These are phyloP conservation scores for Sclerotinia sclerotiorum DNA, from an alignment of 2,329 filamentous ascomycete species.

Conservation along the genomic window DNA sequence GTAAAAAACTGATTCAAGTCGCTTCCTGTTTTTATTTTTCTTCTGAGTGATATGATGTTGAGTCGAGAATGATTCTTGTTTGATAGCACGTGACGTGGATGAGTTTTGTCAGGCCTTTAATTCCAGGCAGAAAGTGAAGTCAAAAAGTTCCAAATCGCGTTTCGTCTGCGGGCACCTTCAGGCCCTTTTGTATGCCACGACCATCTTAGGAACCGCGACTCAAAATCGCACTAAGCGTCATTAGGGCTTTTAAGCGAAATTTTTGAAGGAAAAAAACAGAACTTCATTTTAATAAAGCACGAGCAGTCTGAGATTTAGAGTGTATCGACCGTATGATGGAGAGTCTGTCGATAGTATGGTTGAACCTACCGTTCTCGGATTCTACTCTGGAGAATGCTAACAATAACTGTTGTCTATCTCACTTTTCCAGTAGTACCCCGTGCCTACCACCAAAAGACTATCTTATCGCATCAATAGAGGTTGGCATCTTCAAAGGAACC, in stretches of 20 bases:
- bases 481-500: background rate
- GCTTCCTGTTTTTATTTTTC: background rate
- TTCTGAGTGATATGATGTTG: background rate
- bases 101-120: background rate
- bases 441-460: background rate
- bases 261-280: background rate
- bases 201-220: conserved; percentile 8
- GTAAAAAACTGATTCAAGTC: background rate
- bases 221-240: conserved; percentile 16
- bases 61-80: background rate
- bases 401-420: background rate
- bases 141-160: conserved; percentile 19
- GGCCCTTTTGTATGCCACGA: conserved; percentile 20
- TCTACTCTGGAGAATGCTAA: background rate
- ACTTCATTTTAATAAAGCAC: background rate
- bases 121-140: conserved; percentile 13
- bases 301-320: too few species aligned
- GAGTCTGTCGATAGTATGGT: background rate
- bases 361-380: background rate
- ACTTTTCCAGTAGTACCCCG: background rate
- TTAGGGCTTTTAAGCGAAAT: conserved; percentile 14
- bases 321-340: too few species aligned
- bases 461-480: background rate
- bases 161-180: conserved; percentile 19
- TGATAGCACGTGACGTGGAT: background rate